Conservation (phyloP, 2,329 filamentous ascomycete genomes). For the Ophiosphaerella herpotricha region DNA sequence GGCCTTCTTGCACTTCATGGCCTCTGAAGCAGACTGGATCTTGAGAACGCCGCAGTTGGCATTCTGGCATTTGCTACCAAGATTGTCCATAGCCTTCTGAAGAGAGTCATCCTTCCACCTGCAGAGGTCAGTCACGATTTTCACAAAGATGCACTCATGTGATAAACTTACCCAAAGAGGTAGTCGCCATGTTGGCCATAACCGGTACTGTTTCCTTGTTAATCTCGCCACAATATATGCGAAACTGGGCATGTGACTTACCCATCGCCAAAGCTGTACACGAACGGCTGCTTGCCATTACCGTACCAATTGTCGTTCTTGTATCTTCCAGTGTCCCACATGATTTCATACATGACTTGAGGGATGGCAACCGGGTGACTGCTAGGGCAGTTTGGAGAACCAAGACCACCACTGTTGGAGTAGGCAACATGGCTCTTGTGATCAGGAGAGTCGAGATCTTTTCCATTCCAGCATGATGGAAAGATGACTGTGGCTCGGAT, state of each 20-base stretch:
- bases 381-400: constrained; percentile 54
- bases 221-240: background rate
- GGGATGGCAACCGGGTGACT: constrained; percentile 53
- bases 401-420: constrained; percentile 48
- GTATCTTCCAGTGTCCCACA: constrained; percentile 46
- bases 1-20: constrained; percentile 34
- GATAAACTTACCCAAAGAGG: constrained; percentile 11
- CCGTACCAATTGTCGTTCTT: constrained; percentile 29
- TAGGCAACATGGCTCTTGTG: constrained; percentile 69
- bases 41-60: constrained; percentile 37
- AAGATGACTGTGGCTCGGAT: constrained; percentile 72
- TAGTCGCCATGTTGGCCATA: constrained; percentile 33
- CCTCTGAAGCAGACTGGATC: constrained; percentile 32
- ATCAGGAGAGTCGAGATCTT: constrained; percentile 55
- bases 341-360: constrained; percentile 54
- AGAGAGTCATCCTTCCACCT: constrained; percentile 22
- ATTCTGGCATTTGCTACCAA: constrained; percentile 34
- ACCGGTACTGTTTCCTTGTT: constrained; percentile 14
- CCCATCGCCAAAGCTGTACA: constrained; percentile 47
- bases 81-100: constrained; percentile 21
- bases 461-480: constrained; percentile 74
- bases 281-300: constrained; percentile 32
- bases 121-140: no score
- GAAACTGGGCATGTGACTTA: constrained; percentile 24
- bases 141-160: no score